A percentile compares a stretch with the other conserved stretches of the same genome.
Evolutionary conservation across 441 rosid genomes (phyloP).

Genomic region (Brassica balearica): DNA sequence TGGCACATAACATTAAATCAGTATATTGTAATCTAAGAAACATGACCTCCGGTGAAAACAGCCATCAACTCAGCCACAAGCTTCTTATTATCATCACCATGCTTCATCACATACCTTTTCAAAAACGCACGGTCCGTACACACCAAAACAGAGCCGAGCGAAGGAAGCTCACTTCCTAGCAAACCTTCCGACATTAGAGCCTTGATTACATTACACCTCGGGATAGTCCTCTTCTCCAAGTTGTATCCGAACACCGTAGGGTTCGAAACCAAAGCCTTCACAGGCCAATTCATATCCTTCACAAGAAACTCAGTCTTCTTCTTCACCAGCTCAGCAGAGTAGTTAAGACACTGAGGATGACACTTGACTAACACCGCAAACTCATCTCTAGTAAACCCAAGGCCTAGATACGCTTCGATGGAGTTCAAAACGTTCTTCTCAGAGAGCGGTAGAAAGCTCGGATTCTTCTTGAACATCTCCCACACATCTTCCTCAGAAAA

Average conservation of each 20-base stretch:
- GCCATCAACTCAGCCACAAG: conserved; percentile 29
- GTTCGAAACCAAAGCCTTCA: conserved; percentile 17
- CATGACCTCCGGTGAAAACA: neutral
- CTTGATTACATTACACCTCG: conserved; percentile 45
- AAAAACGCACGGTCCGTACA: conserved; percentile 25
- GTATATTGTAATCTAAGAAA: neutral
- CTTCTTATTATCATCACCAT: neutral
- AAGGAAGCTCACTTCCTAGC: conserved; percentile 1
- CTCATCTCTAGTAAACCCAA: conserved; percentile 22
- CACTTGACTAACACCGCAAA: neutral
- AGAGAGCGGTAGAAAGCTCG: conserved; percentile 27
- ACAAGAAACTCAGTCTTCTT: conserved; percentile 40
- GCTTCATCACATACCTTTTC: conserved; percentile 33
- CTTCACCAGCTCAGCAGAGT: neutral
- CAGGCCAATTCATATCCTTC: conserved; percentile 40
- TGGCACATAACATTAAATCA: neutral
- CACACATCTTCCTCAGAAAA: conserved; percentile 33
- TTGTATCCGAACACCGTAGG: conserved; percentile 25
- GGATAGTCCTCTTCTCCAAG: conserved; percentile 45
- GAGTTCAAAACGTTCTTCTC: neutral
- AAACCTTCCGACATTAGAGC: conserved; percentile 37
- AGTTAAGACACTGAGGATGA: neutral
- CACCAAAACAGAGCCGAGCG: conserved; percentile 8
- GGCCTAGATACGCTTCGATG: neutral
- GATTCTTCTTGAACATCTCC: conserved; percentile 41